A percentile compares a stretch with the other conserved stretches of the same genome.
Conservation (phyloP, 2,329 filamentous ascomycete species). For the Colletotrichum cuscutae region DNA sequence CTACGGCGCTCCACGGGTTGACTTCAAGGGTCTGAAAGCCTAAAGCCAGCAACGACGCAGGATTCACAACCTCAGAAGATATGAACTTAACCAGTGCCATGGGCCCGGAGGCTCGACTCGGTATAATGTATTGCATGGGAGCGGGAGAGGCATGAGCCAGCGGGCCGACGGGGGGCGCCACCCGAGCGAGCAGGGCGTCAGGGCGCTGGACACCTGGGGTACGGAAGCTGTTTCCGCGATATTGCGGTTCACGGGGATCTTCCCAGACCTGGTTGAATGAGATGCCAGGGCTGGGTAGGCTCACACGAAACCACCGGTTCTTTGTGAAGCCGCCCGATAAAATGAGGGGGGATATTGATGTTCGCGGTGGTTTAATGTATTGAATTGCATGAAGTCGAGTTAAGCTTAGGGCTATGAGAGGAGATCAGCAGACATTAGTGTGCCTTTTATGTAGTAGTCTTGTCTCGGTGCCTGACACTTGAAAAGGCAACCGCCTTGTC, state of each 20-base stretch:
- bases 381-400: slow-evolving; percentile 28
- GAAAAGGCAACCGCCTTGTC: slow-evolving; percentile 8
- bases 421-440: neutral
- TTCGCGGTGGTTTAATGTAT: slow-evolving; percentile 3
- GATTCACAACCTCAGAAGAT: neutral
- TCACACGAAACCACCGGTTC: neutral
- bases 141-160: slow-evolving; percentile 21
- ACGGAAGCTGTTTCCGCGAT: slow-evolving; percentile 19
- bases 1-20: neutral
- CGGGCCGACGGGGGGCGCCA: slow-evolving; percentile 21
- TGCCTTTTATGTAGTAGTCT: neutral
- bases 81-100: neutral
- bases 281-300: neutral
- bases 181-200: slow-evolving; percentile 46
- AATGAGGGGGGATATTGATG: neutral
- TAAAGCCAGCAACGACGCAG: neutral
- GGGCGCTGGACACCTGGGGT: slow-evolving; percentile 36
- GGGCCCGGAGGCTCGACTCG: neutral
- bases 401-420: slow-evolving; percentile 19
- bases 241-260: slow-evolving; percentile 26
- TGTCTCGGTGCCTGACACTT: slow-evolving; percentile 2
- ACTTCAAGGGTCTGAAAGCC: neutral
- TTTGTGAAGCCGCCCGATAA: neutral
- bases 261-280: neutral
- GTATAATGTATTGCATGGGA: neutral